Percentiles rank a stretch among this genome's conserved stretches.
These are phyloP conservation scores for Oryza punctata DNA, from an alignment of 176 grass and related monocot genomes.

Conservation along the genomic window DNA sequence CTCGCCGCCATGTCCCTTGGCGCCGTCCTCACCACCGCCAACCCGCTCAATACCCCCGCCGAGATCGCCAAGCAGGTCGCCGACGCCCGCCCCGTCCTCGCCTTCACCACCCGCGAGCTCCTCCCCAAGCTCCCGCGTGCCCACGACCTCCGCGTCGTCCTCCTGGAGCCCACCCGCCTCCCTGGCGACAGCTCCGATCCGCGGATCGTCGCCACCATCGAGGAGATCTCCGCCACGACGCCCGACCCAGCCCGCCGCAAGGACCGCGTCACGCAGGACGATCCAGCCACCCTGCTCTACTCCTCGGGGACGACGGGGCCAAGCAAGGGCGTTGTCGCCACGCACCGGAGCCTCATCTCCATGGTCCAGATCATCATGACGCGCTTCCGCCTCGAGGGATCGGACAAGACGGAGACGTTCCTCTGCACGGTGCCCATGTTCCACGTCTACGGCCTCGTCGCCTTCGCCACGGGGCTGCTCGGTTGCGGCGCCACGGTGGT, in stretches of 20 bases:
- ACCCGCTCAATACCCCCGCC: conserved; percentile 76
- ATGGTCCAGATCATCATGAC: conserved; percentile 93
- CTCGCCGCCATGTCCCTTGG: conserved; percentile 88
- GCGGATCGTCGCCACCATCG: conserved; percentile 69
- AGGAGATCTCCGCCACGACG: conserved; percentile 60
- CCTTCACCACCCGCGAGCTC: conserved; percentile 75
- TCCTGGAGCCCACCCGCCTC: conserved; percentile 48
- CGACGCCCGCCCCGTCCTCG: conserved; percentile 73
- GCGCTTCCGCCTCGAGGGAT: conserved; percentile 76
- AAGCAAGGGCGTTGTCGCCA: conserved; percentile 93
- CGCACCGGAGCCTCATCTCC: conserved; percentile 85
- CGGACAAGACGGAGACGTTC: conserved; percentile 55
- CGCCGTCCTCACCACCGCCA: conserved; percentile 81
- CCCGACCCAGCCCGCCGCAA: conserved; percentile 35
- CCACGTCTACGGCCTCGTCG: conserved; percentile 92
- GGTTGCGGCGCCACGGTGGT: conserved; percentile 88
- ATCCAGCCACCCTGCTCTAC: conserved; percentile 90
- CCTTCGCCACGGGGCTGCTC: conserved; percentile 88
- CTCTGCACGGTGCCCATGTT: conserved; percentile 98
- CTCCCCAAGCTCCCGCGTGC: conserved; percentile 60
- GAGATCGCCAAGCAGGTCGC: conserved; percentile 91
- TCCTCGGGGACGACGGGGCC: conserved; percentile 91
- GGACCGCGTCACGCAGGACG: conserved; percentile 69
- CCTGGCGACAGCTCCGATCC: conserved; percentile 31
- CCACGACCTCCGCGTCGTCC: conserved; percentile 51